A percentile compares a stretch with the other conserved stretches of the same genome.
These are phyloP conservation scores for Lyophyllum semitale DNA, from an alignment of 768 basidiomycete genomes.

Conservation along the genomic window DNA sequence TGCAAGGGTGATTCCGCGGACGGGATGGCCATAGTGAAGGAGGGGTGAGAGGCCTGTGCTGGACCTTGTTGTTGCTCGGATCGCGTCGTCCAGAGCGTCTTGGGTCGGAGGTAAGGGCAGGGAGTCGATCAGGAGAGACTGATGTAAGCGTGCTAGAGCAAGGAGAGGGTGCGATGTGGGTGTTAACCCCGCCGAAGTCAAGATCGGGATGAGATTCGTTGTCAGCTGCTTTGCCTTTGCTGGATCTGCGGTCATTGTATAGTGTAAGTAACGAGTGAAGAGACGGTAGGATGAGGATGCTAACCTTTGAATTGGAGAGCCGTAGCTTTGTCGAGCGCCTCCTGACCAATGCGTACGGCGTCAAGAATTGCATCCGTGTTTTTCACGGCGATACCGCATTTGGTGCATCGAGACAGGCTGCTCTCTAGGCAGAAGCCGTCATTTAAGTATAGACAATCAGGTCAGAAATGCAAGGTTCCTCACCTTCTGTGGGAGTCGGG, in stretches of 20 bases:
- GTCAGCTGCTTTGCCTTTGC: conserved; percentile 59
- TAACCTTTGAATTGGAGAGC: conserved; percentile 60
- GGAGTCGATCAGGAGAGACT: conserved; percentile 61
- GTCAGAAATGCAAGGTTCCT: background rate
- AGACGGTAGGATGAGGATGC: conserved; percentile 4
- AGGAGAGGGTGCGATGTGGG: conserved; percentile 79
- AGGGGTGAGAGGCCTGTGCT: conserved; percentile 54
- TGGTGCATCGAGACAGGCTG: conserved; percentile 48
- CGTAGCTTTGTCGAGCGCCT: conserved; percentile 74
- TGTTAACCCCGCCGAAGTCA: conserved; percentile 58
- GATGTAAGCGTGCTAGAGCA: conserved; percentile 70
- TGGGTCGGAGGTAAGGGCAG: conserved; percentile 44
- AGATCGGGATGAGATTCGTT: conserved; percentile 63
- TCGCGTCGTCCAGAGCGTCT: conserved; percentile 60
- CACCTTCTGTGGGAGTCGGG: conserved; percentile 63
- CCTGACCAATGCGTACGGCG: conserved; percentile 67
- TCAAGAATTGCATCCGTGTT: conserved; percentile 60
- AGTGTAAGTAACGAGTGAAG: background rate
- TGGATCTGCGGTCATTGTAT: conserved; percentile 46
- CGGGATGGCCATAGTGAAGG: conserved; percentile 71
- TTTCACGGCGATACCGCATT: conserved; percentile 52
- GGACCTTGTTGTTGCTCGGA: conserved; percentile 57
- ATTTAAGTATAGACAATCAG: background rate
- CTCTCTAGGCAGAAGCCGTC: conserved; percentile 39
- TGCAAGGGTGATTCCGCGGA: conserved; percentile 70